Base-by-base conservation (phyloP, 2,329 filamentous ascomycete species). In the Exophiala xenobiotica region DNA sequence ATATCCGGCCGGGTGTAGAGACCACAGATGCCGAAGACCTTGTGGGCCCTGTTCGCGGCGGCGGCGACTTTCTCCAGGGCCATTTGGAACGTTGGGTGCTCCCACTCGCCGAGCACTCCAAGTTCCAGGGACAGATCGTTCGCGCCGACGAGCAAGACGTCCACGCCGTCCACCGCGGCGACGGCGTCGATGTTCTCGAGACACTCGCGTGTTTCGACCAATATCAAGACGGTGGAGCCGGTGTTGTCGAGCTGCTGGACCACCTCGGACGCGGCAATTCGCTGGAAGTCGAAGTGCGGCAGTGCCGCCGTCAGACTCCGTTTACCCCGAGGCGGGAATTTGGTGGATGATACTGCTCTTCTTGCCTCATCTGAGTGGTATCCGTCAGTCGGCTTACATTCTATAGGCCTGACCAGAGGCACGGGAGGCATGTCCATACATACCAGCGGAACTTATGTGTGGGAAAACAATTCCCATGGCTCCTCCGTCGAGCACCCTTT, bases 401-500 rank as follows among this genome's bases (percentile, higher is more conserved):
- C n/a, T n/a, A 12, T 11, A 9, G 12, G 29, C 29, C 16, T 33
- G 29, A 2, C n/a, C 26, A 29, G 26, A 29, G 26, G 26, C 3
- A 2, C 8, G 26, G 3, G 26, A 8, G 29, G 29, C 14, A 4
- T 12, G 29, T 3, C 29, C n/a, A n/a, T n/a, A 35, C 53, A 4
- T 50, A 56, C 53, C 53, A 35, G 24, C 37, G 6, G 50, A 54
- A 33, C 41, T 41, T 23, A 55, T 40, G 40, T 58, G 55, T 1
- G 55, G 55, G 12, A 52, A 43, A 18, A 58, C 31, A 8, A 58
- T 31, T 11, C 55, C 55, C 48, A 52, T 48, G 19, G 55, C 52
- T 11, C 55, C 55, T 16, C 33, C 48, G 20, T 58, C 55, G 26
- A 58, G 45, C 1, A 50, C 52, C n/a, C 42, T 39, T 24, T 55